Percentiles rank a stretch among this genome's conserved stretches.
These are phyloP conservation scores for Auricularia heimuer DNA, from an alignment of 768 basidiomycete species.

Conservation along the genomic window DNA sequence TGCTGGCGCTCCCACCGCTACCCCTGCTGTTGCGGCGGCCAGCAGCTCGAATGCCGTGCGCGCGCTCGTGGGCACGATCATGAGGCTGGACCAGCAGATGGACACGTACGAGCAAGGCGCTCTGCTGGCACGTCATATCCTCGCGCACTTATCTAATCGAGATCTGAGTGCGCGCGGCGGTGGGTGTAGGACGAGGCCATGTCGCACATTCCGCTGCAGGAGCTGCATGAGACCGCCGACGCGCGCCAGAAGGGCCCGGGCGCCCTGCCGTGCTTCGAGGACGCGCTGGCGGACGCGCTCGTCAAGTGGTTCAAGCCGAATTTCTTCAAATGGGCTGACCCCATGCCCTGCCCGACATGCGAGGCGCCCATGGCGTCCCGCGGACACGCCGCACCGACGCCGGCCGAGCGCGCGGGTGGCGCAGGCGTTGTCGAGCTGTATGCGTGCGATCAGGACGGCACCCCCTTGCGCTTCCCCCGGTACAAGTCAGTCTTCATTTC, in stretches of 20 bases:
- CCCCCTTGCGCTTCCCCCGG: conserved; percentile 21
- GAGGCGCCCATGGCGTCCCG: conserved; percentile 13
- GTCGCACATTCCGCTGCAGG: conserved; percentile 15
- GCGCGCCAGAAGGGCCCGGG: conserved; percentile 5
- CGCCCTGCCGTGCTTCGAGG: conserved; percentile 15
- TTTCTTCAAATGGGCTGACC: conserved; percentile 32
- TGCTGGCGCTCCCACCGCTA: neutral
- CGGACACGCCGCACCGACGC: conserved; percentile 14
- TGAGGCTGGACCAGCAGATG: conserved; percentile 13
- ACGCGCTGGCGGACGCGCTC: conserved; percentile 24
- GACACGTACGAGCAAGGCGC: conserved; percentile 15
- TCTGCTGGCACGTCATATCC: conserved; percentile 9
- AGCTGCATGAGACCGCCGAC: conserved; percentile 15
- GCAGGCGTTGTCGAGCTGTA: conserved; percentile 28
- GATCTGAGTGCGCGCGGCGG: neutral
- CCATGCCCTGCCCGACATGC: conserved; percentile 26
- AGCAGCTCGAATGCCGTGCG: neutral
- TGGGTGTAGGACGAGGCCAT: conserved; percentile 14
- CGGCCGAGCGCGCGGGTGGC: conserved; percentile 20
- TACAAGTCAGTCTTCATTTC: conserved; percentile 19
- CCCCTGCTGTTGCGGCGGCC: neutral
- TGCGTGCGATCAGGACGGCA: conserved; percentile 19
- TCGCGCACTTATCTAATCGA: neutral
- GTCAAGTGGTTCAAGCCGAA: conserved; percentile 29
- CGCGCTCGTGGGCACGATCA: conserved; percentile 5